Base-by-base conservation (phyloP, 2,329 filamentous ascomycete species). In the Mollisiaceae sp. region DNA sequence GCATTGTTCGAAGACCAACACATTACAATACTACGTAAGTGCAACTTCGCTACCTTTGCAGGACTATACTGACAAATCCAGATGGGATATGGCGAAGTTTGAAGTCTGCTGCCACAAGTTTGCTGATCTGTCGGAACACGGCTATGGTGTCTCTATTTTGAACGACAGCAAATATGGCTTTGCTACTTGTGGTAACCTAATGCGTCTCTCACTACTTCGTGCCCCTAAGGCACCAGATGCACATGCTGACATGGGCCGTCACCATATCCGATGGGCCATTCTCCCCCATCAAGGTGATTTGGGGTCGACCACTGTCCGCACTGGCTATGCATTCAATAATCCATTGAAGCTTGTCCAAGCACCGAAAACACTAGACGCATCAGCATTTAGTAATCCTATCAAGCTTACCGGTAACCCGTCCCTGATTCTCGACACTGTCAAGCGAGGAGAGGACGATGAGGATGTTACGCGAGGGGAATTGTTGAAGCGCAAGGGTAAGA, bases 161-260 rank as follows among this genome's bases (percentile, higher is more conserved):
- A 98, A 98, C 75, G 94, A 98, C 78, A 92, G 89, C 80, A 97
- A 97, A 78, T 98, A 97, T 76, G 94, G 94, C 20, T 98, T 98
- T 76, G 94, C 94, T 24, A 97, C 93, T 15, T 88, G 86, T 56
- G 94, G 94, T 52, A 95, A 91, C 75, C 78, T 93, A 63, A 98
- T 98, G 94, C 89, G 94, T 4, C 83, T 98, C 11, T 94, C 90
- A 15, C 84, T 98, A 22, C 85, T 97, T 20, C 89, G 94, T 47
- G 89, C 93, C 6, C 91, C 94, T 24, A 98, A 98, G 77, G 94
- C 94, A 0, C 94, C 94, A 0, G 94, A 98, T 77, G 93, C 88
- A 6, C 90, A 97, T 74, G 94, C 94, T 47, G 94, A 98, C 76
- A 97, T 98, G 93, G 94, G 93, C 61, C 85, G 83, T 50, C 94